phyloP scores from a whole-genome alignment of 2,329 filamentous ascomycete species.

The Xylariaceae sp. region DNA sequence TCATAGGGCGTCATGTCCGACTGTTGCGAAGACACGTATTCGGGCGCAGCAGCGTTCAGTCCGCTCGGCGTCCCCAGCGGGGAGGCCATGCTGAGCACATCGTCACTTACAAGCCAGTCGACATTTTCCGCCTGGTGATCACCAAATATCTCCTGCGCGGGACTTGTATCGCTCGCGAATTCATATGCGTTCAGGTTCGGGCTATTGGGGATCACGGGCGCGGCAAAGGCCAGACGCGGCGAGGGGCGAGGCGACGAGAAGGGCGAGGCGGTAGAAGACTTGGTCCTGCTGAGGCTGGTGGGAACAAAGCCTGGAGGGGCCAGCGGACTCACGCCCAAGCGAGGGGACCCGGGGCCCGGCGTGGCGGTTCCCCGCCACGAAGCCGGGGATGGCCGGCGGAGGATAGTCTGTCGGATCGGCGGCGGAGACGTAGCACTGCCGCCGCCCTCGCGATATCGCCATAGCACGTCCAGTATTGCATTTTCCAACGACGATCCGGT shows the following conservation, averaged over 20 bases:
- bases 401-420: conserved; percentile 78
- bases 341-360: conserved; percentile 74
- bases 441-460: conserved; percentile 68
- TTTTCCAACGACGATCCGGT: conserved; percentile 76
- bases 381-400: conserved; percentile 84
- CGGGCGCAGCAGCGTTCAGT: conserved; percentile 72
- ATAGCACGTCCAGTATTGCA: conserved; percentile 81
- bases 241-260: conserved; percentile 93
- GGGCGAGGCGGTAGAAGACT: conserved; percentile 74
- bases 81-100: conserved; percentile 72
- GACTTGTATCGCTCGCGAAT: conserved; percentile 74
- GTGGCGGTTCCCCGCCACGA: conserved; percentile 85
- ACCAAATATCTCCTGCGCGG: conserved; percentile 77
- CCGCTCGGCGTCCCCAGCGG: conserved; percentile 60
- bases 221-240: conserved; percentile 81
- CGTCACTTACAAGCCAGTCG: conserved; percentile 93
- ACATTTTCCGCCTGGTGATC: conserved; percentile 92
- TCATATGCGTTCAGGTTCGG: conserved; percentile 92
- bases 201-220: conserved; percentile 86
- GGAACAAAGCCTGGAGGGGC: conserved; percentile 78
- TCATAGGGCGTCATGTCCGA: conserved; percentile 97
- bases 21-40: conserved; percentile 62
- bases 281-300: conserved; percentile 67
- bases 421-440: conserved; percentile 66
- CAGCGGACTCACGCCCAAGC: conserved; percentile 73